A percentile compares a stretch with the other conserved stretches of the same genome.
These are phyloP conservation scores for Alternaria infectoria DNA, from an alignment of 2,329 filamentous ascomycete genomes.

Conservation along the genomic window DNA sequence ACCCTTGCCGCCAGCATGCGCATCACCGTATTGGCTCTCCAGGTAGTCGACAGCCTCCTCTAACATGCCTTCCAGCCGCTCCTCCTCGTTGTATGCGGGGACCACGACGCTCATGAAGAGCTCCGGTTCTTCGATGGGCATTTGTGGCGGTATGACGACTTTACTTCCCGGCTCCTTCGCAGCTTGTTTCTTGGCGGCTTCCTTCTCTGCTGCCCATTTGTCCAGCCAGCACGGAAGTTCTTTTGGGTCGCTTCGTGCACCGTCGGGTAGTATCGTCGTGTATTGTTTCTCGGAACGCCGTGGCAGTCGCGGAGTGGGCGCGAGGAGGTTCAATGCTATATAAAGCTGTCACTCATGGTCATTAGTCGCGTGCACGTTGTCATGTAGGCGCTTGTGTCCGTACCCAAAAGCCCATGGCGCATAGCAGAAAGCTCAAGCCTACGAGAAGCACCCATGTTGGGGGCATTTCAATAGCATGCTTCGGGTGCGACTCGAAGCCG, in stretches of 20 bases:
- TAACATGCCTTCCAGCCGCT: constrained; percentile 81
- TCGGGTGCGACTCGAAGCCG: constrained; percentile 36
- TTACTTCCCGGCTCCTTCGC: constrained; percentile 30
- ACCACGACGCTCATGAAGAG: constrained; percentile 92
- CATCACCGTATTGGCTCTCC: constrained; percentile 73
- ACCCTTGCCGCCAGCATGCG: constrained; percentile 55
- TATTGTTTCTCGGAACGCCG: constrained; percentile 84
- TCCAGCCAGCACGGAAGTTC: constrained; percentile 88
- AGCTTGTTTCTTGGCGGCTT: constrained; percentile 45
- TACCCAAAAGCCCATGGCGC: constrained; percentile 41
- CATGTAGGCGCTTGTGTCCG: neutral
- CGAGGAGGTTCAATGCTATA: constrained; percentile 72
- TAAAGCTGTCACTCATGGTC: constrained; percentile 61
- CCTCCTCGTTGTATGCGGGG: constrained; percentile 93
- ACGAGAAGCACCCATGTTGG: constrained; percentile 42
- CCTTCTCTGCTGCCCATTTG: constrained; percentile 68
- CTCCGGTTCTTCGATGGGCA: constrained; percentile 74
- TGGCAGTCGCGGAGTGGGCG: constrained; percentile 78
- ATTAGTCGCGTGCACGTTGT: neutral
- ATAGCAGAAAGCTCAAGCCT: constrained; percentile 29
- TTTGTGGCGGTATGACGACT: constrained; percentile 43
- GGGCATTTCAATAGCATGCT: constrained; percentile 33
- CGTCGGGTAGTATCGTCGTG: constrained; percentile 73
- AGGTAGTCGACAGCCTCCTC: constrained; percentile 90
- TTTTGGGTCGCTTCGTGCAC: constrained; percentile 61